These are phyloP conservation scores for Whalleya microplaca DNA, from an alignment of 2,329 filamentous ascomycete genomes.

Conservation along the genomic window DNA sequence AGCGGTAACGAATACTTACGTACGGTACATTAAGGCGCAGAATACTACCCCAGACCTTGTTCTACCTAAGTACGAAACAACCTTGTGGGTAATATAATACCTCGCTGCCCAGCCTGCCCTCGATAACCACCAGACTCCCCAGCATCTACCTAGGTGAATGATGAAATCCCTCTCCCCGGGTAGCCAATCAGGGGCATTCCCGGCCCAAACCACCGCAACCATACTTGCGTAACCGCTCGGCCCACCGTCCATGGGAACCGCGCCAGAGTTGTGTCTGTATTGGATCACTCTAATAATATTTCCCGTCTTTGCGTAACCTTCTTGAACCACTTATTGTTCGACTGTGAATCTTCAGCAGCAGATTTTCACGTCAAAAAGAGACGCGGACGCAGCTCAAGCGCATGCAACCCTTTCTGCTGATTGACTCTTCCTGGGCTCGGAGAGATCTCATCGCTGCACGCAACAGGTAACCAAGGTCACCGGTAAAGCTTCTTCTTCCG, in stretches of 20 bases:
- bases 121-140: neutral
- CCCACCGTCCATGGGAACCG: conserved; percentile 12
- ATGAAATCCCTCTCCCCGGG: conserved; percentile 12
- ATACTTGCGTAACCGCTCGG: conserved; percentile 23
- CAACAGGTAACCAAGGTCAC: conserved; percentile 9
- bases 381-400: conserved; percentile 13
- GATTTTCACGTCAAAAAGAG: conserved; percentile 21
- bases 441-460: conserved; percentile 10
- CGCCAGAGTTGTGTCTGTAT: conserved; percentile 18
- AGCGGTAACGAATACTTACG: neutral
- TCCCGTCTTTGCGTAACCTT: conserved; percentile 16
- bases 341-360: conserved; percentile 4
- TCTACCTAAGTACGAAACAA: conserved; percentile 20
- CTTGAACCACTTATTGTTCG: conserved; percentile 8
- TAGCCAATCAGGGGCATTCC: conserved; percentile 17
- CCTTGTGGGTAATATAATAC: conserved; percentile 1
- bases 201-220: conserved; percentile 18
- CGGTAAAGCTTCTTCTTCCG: conserved; percentile 20
- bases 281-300: conserved; percentile 19
- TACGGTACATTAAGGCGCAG: neutral
- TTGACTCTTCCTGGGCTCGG: conserved; percentile 22
- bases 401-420: conserved; percentile 15
- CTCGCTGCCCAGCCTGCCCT: too few species aligned
- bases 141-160: conserved; percentile 15
- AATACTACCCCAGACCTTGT: neutral